Base-by-base conservation (phyloP, 805 yeast species). In the Suhomyces prunicola region DNA sequence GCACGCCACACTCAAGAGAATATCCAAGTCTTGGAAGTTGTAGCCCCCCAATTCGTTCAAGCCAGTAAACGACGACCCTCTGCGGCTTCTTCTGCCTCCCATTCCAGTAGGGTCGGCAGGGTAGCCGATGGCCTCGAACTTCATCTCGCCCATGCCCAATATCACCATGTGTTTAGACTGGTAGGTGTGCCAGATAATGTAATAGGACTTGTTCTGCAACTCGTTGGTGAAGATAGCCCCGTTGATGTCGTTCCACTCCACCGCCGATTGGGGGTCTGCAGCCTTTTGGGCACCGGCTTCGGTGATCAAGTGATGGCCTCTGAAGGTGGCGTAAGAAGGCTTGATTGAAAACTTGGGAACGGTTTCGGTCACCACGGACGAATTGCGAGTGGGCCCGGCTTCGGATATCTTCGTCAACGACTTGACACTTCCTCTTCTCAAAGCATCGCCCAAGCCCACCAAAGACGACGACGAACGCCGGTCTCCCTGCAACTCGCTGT, bases 171-270 rank as follows among this genome's bases (percentile, higher is more conserved):
- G 36, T 10, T 52, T 50, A 9, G 50, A 50, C 58, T 57, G 54
- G 22, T 65, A 31, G n/a, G 60, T 48, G 42, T 64, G 54, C 77
- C 77, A 73, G 46, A 73, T 50, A 15, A 71, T 62, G 50, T 65
- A 72, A 55, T 70, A 64, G 5, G 71, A 64, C 54, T 67, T 71
- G 44, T 68, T 68, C 56, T 69, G 78, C 48, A 69, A 62, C 15
- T 71, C 72, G 53, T 74, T 74, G 46, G 75, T 68, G 54, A 73
- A 58, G 6, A 74, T 60, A n/a, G 76, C 77, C 9, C 78, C 78
- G 42, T 63, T 59, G 36, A 70, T 58, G 24, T 65, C 60, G 10
- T 62, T 54, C 42, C 36, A 46, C 4, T 40, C 12, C 22, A 31
- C 19, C 9, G 46, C 29, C 4, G 44, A 4, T n/a, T 44, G 44